phyloP scores from a whole-genome alignment of 2,329 filamentous ascomycete species.

The Colletotrichum melonis region DNA sequence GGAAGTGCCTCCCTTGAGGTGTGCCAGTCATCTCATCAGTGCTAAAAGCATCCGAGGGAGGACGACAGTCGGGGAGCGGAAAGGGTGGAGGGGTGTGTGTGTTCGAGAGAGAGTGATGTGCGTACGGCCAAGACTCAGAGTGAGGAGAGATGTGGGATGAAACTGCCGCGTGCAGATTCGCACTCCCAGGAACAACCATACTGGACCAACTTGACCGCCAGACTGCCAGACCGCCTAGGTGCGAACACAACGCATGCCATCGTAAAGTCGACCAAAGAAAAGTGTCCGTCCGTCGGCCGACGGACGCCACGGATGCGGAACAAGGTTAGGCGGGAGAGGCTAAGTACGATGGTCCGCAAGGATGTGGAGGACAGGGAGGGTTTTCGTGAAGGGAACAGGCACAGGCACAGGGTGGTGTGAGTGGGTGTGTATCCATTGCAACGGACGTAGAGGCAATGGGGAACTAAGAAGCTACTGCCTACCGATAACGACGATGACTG shows the following conservation, averaged over 20 bases:
- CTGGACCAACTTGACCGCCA: neutral
- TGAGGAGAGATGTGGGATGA: neutral
- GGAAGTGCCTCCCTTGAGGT: neutral
- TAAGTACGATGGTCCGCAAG: neutral
- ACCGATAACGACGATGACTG: neutral
- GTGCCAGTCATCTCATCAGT: neutral
- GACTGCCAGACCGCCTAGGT: too few species aligned
- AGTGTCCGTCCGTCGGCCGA: constrained; percentile 26
- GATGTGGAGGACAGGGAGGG: neutral
- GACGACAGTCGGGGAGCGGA: neutral
- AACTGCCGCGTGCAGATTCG: neutral
- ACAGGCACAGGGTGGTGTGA: neutral
- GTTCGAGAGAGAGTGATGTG: neutral
- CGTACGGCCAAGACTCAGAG: neutral
- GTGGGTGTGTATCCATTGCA: neutral
- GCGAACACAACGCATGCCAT: constrained; percentile 2
- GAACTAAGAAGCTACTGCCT: neutral
- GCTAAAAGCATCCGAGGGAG: constrained; percentile 3
- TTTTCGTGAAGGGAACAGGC: neutral
- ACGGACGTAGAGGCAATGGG: constrained; percentile 14
- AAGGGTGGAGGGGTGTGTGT: neutral
- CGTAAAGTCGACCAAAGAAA: neutral
- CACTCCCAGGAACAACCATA: neutral
- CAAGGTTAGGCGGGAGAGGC: constrained; percentile 25
- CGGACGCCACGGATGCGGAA: constrained; percentile 20